Evolutionary conservation across 148 eudicot genomes (phyloP).

Genomic region (Cornus suecica): DNA sequence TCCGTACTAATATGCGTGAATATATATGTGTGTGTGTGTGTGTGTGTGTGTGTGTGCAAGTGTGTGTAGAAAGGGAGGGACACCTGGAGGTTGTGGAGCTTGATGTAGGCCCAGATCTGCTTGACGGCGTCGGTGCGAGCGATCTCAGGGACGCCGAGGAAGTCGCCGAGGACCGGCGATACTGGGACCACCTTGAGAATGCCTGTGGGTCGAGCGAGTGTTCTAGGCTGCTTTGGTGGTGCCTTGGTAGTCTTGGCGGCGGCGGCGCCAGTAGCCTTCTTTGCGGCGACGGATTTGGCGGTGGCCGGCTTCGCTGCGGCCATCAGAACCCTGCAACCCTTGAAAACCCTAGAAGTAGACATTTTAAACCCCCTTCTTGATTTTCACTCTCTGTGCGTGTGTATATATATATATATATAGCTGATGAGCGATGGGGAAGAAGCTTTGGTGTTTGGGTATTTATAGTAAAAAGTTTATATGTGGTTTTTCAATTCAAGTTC

Average conservation of each 20-base stretch:
- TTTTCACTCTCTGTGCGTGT: neutral
- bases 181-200: conserved; percentile 34
- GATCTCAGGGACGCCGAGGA: conserved; percentile 40
- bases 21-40: neutral
- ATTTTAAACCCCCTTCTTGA: neutral
- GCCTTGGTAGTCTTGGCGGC: neutral
- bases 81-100: neutral
- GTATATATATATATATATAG: too few species aligned
- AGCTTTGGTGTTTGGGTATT: too few species aligned
- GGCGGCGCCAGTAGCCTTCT: neutral
- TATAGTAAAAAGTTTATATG: too few species aligned
- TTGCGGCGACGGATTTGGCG: neutral
- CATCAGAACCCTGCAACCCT: neutral
- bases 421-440: too few species aligned
- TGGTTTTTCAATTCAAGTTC: too few species aligned
- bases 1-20: neutral
- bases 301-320: neutral
- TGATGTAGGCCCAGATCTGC: conserved; percentile 13
- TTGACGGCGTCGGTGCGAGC: conserved; percentile 52
- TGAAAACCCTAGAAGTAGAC: neutral
- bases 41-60: neutral
- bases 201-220: conserved; percentile 15
- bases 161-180: conserved; percentile 41
- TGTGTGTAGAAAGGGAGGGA: neutral
- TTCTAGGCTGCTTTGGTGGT: neutral